Evolutionary conservation across 1,139 yeast species (phyloP), one percentile per base, ranked within the genome.

Genomic region (Candida buenavistaensis): DNA sequence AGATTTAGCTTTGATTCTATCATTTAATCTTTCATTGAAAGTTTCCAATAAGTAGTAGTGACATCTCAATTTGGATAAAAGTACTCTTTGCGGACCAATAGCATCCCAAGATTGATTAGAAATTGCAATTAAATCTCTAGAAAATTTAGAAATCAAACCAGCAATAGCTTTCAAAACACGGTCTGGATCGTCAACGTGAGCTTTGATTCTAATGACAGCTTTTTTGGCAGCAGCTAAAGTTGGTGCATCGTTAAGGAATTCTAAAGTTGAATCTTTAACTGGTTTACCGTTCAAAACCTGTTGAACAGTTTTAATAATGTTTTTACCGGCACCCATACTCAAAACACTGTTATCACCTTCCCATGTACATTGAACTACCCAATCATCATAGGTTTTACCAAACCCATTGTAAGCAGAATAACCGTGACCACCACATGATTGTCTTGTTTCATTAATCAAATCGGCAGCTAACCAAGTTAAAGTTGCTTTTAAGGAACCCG

Each of bases 291-390:
- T 42, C 26, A 44, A 39, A 16, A 45, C 54, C 36, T 59, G 56
- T 28, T 54, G 57, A 36, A 76, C 71, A 48, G 72, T 70, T 62
- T 82, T 84, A 45, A 82, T 64, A 32, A 83, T 75, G 37, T 85
- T 80, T 62, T 84, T 78, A 46, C 96, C 97, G 44, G 89, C 80
- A 42, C 89, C 82, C 60, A 87, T 78, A 7, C 89, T 87, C 50
- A 89, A 71, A 33, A 89, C 82, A 54, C 82, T 88, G 68, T 89
- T 89, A 61, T 89, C 97, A 62, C 97, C 97, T 68, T 89, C 97
- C 97, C 97, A 89, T 16, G 96, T 89, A 64, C 95, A 87, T 66
- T 89, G 96, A 32, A 89, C 97, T 22, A 86, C 95, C 89, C 96
- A 90, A 59, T 89, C 97, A 44, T 78, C 76, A 62, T 78, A 86